A percentile compares a stretch with the other conserved stretches of the same genome.
Evolutionary conservation across 2,329 filamentous ascomycete species (phyloP).

Genomic region (Talaromyces albobiverticillius): DNA sequence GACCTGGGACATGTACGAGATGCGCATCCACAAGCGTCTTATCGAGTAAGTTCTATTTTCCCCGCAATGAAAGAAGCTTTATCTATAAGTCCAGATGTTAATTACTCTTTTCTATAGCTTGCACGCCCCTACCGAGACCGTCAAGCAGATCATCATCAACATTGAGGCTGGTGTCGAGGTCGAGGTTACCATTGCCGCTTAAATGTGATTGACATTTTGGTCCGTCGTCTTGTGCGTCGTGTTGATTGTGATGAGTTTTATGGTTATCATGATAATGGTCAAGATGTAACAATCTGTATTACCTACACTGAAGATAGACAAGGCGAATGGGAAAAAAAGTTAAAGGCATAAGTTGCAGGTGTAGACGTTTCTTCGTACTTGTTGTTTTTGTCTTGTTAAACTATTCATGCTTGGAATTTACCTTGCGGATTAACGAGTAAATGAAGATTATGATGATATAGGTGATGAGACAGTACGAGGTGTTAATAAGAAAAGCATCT

Average conservation of each 20-base stretch:
- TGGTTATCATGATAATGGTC: background rate
- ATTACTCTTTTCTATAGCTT: constrained; percentile 53
- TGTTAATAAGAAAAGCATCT: background rate
- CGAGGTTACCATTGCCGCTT: constrained; percentile 53
- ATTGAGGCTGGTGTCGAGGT: constrained; percentile 55
- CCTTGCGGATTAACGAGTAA: no score
- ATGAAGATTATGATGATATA: no score
- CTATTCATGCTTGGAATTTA: no score
- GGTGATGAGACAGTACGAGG: no score
- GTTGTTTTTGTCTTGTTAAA: no score
- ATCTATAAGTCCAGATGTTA: background rate
- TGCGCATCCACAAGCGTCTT: constrained; percentile 98
- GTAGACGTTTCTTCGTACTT: background rate
- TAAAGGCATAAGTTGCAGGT: background rate
- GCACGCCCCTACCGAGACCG: constrained; percentile 87
- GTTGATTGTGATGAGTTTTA: background rate
- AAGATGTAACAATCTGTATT: background rate
- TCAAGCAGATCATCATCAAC: constrained; percentile 55
- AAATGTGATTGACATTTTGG: constrained; percentile 30
- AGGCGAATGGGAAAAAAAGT: constrained; percentile 12
- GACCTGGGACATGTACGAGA: constrained; percentile 99
- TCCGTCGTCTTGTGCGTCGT: no score
- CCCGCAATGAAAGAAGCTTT: no score
- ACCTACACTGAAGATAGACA: constrained; percentile 9
- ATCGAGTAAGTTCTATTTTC: constrained; percentile 67